Conservation (phyloP, 352 stramenopile species). For the Phytophthora ohioensis region DNA sequence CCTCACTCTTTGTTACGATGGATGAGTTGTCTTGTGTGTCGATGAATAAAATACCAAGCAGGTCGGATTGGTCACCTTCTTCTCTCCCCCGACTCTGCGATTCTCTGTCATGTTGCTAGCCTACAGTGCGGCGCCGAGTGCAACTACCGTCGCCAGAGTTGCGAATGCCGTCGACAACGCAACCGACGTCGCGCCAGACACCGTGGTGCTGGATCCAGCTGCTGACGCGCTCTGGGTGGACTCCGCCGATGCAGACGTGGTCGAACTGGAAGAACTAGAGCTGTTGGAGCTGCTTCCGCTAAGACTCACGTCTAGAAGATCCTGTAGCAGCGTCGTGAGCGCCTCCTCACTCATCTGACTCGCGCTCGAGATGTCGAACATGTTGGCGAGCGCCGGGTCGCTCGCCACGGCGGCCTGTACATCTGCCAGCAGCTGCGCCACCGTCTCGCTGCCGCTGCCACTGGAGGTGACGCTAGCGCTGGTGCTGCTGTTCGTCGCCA, state of each 20-base stretch:
- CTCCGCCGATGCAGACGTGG: conserved; percentile 12
- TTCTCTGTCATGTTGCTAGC: conserved; percentile 22
- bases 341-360: conserved; percentile 50
- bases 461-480: conserved; percentile 19
- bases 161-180: conserved; percentile 13
- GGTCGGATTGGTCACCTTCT: background rate
- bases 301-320: conserved; percentile 35
- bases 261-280: conserved; percentile 11
- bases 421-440: conserved; percentile 42
- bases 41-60: conserved; percentile 44
- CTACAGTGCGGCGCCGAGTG: conserved; percentile 33
- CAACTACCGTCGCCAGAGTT: conserved; percentile 9
- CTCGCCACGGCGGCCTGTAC: conserved; percentile 45
- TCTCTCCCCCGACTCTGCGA: background rate
- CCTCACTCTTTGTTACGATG: conserved; percentile 8
- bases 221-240: conserved; percentile 23
- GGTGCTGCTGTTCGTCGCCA: conserved; percentile 31
- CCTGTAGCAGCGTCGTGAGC: conserved; percentile 42
- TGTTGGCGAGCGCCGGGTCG: conserved; percentile 45
- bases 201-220: conserved; percentile 19
- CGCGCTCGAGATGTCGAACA: conserved; percentile 47
- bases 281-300: conserved; percentile 20
- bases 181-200: conserved; percentile 13
- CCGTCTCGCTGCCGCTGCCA: conserved; percentile 27
- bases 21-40: conserved; percentile 24